Base-by-base conservation (phyloP, 345 rosid species). In the Ailanthus altissimus region DNA sequence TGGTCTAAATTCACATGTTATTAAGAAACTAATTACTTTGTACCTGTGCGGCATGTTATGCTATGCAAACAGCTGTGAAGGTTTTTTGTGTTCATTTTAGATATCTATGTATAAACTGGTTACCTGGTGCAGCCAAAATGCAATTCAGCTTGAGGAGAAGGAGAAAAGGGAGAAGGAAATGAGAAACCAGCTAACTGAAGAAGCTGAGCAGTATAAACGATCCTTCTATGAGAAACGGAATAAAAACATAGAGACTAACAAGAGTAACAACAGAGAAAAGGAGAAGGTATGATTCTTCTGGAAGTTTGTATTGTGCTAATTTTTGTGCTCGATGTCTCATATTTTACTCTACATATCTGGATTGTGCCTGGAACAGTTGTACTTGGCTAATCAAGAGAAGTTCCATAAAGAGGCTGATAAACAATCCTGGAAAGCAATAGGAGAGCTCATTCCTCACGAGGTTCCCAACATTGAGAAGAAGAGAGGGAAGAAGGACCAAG, bases 381-480 rank as follows among this genome's bases (percentile, higher is more conserved):
- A 67, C 87, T 71, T 86, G 80, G 87, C 88, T 61, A 91, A 85
- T 80, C 92, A 89, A 80, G 90, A 90, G 85, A 94, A 84, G 73
- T 90, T 92, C 76, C 91, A 88, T 70, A 90, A 85, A 78, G 90
- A 85, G 75, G 90, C 87, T 0, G 86, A 89, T 83, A 84, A 85
- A 70, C 91, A 94, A 43, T 85, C 86, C 78, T 89, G 90, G 89
- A 92, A 87, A 59, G 89, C 93, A 28, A 90, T 93, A 21, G 89
- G 86, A 8, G 90, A 93, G 73, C 86, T 90, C 58, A 81, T 92
- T 74, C 93, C 93, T 49, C 76, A 84, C 6, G 94, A 90, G 83
- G 93, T 92, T 75, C 88, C 94, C 53, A 89, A 83, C 57, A 85
- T 90, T n/a, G 89, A 90, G 78, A 92, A 82, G 88, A 80, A 80